Evolutionary conservation across 139 green algal genomes (phyloP), one percentile per base, ranked within the genome.

Genomic region (Chlamydomonas schloesseri): DNA sequence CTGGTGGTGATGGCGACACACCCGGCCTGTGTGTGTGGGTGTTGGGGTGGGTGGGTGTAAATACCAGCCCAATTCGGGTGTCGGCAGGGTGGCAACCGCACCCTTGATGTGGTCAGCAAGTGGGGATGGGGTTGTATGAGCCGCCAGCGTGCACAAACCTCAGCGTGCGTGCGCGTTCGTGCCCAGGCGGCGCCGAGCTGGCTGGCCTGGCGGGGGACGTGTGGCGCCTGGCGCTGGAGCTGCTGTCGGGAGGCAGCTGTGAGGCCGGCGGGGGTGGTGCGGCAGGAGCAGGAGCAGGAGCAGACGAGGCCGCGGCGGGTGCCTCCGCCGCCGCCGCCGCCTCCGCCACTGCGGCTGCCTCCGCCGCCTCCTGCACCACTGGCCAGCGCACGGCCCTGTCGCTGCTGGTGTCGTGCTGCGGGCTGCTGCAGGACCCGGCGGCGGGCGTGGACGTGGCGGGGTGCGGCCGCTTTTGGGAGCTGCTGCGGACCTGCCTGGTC

Each of bases 401-500:
- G 65, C 81, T 82, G 57, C 81, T 91, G 74, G 82, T 88, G 36
- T 55, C 67, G 29, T 62, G 34, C 29, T 64, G 23, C 5, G 18
- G 4, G 18, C 73, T 91, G 69, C 70, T 88, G 55, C 33, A 26
- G 33, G 57, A 79, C n/a, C 81, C 69, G 9, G 69, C 34, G 57
- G n/a, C 74, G 14, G 87, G 62, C 29, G 74, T 83, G 58, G 68
- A 69, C 55, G 72, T 76, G 57, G 3, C 14, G 11, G 65, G 82
- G 1, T 72, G 53, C 37, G 65, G 3, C 29, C 50, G 70, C 29
- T 91, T 91, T 50, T 91, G 81, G 87, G 75, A 83, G 65, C 42
- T 34, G 57, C 73, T 91, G 55, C 73, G 87, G 17, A 53, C 46
- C 13, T 91, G 87, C 67, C 87, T 91, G 81, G 87, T 84, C 53